Conservation (phyloP, 192 early-diverging fungal genomes). For the Coemansia sp. region DNA sequence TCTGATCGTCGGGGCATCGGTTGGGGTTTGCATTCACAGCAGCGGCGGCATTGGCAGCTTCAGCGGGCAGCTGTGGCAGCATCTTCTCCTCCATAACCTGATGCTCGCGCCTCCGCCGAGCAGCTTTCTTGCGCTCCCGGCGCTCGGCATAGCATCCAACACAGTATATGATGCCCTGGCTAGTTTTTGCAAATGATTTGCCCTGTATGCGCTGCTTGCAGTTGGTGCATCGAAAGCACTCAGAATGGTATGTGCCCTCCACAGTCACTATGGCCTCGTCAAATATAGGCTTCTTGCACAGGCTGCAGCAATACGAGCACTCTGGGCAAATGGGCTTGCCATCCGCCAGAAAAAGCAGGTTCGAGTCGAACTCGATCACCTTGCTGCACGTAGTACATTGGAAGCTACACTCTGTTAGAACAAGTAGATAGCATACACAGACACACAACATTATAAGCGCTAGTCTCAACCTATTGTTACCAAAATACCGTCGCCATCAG, state of each 20-base stretch:
- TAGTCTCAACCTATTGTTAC: background rate
- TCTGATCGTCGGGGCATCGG: slow-evolving; percentile 1
- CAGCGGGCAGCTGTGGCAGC: slow-evolving; percentile 46
- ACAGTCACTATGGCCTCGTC: slow-evolving; percentile 86
- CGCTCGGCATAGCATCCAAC: slow-evolving; percentile 69
- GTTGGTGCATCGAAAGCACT: slow-evolving; percentile 75
- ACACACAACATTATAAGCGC: background rate
- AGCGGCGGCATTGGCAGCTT: slow-evolving; percentile 17
- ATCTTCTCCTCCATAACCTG: slow-evolving; percentile 47
- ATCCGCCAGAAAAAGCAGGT: slow-evolving; percentile 70
- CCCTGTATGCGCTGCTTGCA: slow-evolving; percentile 74
- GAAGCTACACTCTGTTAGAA: slow-evolving; percentile 52
- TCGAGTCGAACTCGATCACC: slow-evolving; percentile 73
- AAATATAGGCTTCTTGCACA: slow-evolving; percentile 70
- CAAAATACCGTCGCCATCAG: background rate
- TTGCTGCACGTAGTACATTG: slow-evolving; percentile 72
- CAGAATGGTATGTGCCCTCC: slow-evolving; percentile 76
- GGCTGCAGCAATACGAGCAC: slow-evolving; percentile 74
- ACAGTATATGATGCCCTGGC: slow-evolving; percentile 74
- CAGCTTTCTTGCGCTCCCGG: slow-evolving; percentile 63
- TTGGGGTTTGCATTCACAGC: slow-evolving; percentile 4
- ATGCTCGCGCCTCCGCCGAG: slow-evolving; percentile 53
- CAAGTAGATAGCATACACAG: background rate
- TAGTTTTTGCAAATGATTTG: slow-evolving; percentile 77
- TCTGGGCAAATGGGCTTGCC: slow-evolving; percentile 83